Percentiles rank a stretch among this genome's conserved stretches.
Evolutionary conservation across 2,329 filamentous ascomycete genomes (phyloP).

Genomic region (Aureobasidium sp.): DNA sequence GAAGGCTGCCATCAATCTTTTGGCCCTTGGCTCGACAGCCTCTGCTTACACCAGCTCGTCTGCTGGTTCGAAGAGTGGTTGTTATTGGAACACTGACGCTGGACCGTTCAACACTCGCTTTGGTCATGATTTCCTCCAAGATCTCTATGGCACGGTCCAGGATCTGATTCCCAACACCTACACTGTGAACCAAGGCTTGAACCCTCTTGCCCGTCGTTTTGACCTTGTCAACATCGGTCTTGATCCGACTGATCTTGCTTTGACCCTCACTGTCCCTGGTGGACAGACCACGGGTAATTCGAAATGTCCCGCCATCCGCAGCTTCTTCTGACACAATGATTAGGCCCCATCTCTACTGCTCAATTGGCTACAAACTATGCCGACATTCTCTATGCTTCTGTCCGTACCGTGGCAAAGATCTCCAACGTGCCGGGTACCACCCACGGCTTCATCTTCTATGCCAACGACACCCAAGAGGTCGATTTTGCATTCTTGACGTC

Average conservation of each 20-base stretch:
- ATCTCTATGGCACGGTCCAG: not conserved
- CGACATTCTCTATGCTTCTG: conserved; percentile 63
- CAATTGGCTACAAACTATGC: conserved; percentile 56
- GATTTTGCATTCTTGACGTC: conserved; percentile 54
- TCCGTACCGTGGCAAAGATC: conserved; percentile 59
- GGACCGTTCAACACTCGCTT: conserved; percentile 14
- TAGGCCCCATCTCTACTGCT: conserved; percentile 29
- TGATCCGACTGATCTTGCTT: not conserved
- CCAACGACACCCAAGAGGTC: conserved; percentile 72
- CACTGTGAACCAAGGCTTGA: conserved; percentile 9
- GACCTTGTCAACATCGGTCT: conserved; percentile 15
- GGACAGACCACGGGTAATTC: conserved; percentile 9
- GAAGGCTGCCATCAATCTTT: not conserved
- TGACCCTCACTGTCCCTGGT: conserved; percentile 16
- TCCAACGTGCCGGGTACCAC: conserved; percentile 60
- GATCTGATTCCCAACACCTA: conserved; percentile 13
- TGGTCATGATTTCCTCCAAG: not conserved
- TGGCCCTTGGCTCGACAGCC: conserved; percentile 1
- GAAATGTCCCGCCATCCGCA: not conserved
- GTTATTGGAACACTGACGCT: conserved; percentile 9
- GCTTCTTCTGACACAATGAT: not conserved
- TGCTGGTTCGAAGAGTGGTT: conserved; percentile 2
- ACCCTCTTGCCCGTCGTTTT: conserved; percentile 15
- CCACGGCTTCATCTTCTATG: conserved; percentile 72
- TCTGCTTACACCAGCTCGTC: conserved; percentile 1